These are phyloP conservation scores for Gossypium davidsonii DNA, from an alignment of 441 rosid genomes.

Conservation along the genomic window DNA sequence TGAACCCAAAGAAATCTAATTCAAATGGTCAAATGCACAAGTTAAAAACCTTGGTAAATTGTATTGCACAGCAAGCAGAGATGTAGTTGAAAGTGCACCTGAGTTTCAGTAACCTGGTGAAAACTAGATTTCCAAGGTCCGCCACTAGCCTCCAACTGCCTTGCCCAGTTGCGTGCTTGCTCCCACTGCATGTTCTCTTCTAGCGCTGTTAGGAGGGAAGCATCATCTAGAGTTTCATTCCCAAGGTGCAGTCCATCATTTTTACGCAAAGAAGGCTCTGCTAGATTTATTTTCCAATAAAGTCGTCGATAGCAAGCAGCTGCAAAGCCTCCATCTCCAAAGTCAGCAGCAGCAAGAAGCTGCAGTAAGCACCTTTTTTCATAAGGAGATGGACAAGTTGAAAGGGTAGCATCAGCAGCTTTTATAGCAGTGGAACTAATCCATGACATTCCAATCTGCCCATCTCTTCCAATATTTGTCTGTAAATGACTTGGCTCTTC, in stretches of 20 bases:
- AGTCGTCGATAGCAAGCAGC: constrained; percentile 70
- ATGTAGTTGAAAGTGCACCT: constrained; percentile 44
- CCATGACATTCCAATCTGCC: constrained; percentile 67
- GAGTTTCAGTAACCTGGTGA: constrained; percentile 94
- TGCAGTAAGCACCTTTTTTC: constrained; percentile 92
- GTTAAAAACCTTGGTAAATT: not conserved
- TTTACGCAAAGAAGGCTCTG: constrained; percentile 80
- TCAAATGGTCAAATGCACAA: not conserved
- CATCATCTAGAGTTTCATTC: constrained; percentile 81
- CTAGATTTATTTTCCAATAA: constrained; percentile 93
- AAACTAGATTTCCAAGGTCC: constrained; percentile 82
- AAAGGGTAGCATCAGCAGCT: constrained; percentile 91
- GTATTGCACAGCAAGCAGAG: not conserved
- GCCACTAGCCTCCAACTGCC: constrained; percentile 85
- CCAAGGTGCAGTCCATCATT: constrained; percentile 71
- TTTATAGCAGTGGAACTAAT: constrained; percentile 78
- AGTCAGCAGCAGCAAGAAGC: constrained; percentile 88
- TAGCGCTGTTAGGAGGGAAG: constrained; percentile 76
- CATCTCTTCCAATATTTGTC: constrained; percentile 60
- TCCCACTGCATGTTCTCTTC: constrained; percentile 92
- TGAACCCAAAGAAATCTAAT: not conserved
- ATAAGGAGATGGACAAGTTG: constrained; percentile 93
- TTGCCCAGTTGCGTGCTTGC: constrained; percentile 98
- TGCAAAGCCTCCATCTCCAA: constrained; percentile 87
- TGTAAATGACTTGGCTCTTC: constrained; percentile 58